These are phyloP conservation scores for Lycium barbarum DNA, from an alignment of 257 asterid species.

Conservation along the genomic window DNA sequence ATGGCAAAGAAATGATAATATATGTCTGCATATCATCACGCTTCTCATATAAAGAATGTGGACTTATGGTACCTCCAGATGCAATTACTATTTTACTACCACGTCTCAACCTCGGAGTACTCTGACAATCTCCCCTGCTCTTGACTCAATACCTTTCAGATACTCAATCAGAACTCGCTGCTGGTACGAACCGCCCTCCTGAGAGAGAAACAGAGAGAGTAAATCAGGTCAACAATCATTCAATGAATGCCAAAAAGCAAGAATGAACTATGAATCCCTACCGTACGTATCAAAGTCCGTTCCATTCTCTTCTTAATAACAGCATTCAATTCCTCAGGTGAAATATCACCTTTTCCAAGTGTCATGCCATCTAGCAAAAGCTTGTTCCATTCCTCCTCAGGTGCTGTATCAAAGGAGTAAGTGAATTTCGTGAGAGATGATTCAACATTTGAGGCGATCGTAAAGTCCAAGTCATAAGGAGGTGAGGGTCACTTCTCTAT, in stretches of 20 bases:
- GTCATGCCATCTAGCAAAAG: conserved; percentile 69
- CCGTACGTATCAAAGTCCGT: conserved; percentile 88
- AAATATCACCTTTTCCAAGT: conserved; percentile 76
- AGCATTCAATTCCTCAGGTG: conserved; percentile 66
- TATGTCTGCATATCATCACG: background rate
- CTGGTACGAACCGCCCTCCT: conserved; percentile 98
- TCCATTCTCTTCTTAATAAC: conserved; percentile 89
- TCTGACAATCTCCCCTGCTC: conserved; percentile 67
- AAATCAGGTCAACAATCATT: conserved; percentile 30
- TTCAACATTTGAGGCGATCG: background rate
- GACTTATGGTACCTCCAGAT: conserved; percentile 20
- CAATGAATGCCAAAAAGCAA: conserved; percentile 21
- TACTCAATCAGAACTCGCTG: conserved; percentile 91
- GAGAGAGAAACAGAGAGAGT: conserved; percentile 27
- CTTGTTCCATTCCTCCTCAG: conserved; percentile 85
- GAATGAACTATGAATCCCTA: conserved; percentile 36
- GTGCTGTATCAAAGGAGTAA: conserved; percentile 53
- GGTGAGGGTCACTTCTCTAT: background rate
- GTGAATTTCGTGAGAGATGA: background rate
- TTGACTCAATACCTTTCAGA: conserved; percentile 84
- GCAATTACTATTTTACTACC: conserved; percentile 19
- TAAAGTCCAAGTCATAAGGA: background rate
- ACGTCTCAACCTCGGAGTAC: conserved; percentile 61
- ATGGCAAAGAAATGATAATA: background rate
- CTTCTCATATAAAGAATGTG: background rate